Evolutionary conservation across 805 yeast species (phyloP), one percentile per base, ranked within the genome.

Genomic region (Cyberlindnera meyerae): DNA sequence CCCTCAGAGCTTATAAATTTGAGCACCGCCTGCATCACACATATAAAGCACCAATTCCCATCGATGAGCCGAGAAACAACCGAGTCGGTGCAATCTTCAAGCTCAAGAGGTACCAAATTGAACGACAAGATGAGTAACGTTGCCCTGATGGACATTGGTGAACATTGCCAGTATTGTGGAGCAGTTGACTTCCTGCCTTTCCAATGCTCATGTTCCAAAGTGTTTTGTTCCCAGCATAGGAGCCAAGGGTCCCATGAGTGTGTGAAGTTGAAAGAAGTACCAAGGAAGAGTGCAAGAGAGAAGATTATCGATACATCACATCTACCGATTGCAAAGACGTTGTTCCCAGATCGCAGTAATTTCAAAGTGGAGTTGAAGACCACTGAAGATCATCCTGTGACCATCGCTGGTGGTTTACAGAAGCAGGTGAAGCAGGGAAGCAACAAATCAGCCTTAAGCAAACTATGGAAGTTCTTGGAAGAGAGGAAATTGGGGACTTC

Each of bases 141-240:
- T 12, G 56, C 47, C 18, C 35, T 54, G 12, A 52, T 54, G 57
- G 58, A 54, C 29, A 52, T 54, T 12, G 59, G 59, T 8, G 54
- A 53, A 31, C 58, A 53, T 35, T 54, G 59, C 32, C 41, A 55
- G 4, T 51, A 45, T 31, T 54, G 59, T 42, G 58, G 58, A 4
- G 58, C 53, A 32, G 39, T 53, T 2, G 59, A 54, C 29, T 54
- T 53, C 38, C 37, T 54, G 14, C 59, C 59, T 0, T 54, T 53
- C 40, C 52, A 41, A 31, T 54, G 59, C 28, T 27, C 44, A n/a
- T 54, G 59, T 30, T 41, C 41, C 6, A 34, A 32, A 15, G 43
- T 43, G 0, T 54, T 52, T 21, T 54, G 59, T 27, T 24, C 30
- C 2, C 43, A 44, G 12, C 59, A 54, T 37, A 36, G 56, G 11